Base-by-base conservation (phyloP, 495 filamentous ascomycete species). In the Talaromyces nanjingensis region DNA sequence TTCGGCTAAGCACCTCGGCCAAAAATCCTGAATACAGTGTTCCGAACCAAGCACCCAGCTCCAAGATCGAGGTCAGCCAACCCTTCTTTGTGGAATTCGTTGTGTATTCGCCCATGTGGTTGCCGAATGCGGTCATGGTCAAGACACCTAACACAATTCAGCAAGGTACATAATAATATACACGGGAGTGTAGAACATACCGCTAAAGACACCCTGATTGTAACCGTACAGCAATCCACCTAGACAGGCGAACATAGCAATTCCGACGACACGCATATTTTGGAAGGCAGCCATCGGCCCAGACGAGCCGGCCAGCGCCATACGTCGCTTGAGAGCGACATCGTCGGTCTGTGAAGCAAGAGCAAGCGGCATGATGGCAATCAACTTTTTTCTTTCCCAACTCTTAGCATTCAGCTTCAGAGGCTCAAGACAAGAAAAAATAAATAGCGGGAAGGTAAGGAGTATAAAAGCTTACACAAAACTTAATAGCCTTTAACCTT, bases 11-110 rank as follows among this genome's bases (percentile, higher is more conserved):
- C 24, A 80, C 79, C 73, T 91, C 89, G 47, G 87, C 87, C 37
- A 92, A 70, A 71, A 90, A 86, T 5, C 88, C 88, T 37, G 83
- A 87, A 49, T 87, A 83, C 31, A 92, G 79, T 0, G 87, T 84
- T 7, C 90, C 90, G 49, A 91, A 65, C 89, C 89, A 91, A 60
- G 89, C 89, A 64, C 89, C 90, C 8, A 93, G 81, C 68, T 92
- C 89, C 68, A 92, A 83, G 68, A 93, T 91, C 4, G 89, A 81
- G 6, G 88, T 89, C 31, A 90, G 70, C 85, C 87, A 89, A 42
- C 87, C 88, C 70, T 89, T 89, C 53, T 72, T 84, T 0, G 86
- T 86, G 70, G 83, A 76, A 70, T 87, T 77, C 1, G 71, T 69
- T 62, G 81, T 81, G 63, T 84, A 89, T 47, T 82, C 78, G 49